Evolutionary conservation across 176 grass and related monocot species (phyloP).

Genomic region (Oryza glumipatula): DNA sequence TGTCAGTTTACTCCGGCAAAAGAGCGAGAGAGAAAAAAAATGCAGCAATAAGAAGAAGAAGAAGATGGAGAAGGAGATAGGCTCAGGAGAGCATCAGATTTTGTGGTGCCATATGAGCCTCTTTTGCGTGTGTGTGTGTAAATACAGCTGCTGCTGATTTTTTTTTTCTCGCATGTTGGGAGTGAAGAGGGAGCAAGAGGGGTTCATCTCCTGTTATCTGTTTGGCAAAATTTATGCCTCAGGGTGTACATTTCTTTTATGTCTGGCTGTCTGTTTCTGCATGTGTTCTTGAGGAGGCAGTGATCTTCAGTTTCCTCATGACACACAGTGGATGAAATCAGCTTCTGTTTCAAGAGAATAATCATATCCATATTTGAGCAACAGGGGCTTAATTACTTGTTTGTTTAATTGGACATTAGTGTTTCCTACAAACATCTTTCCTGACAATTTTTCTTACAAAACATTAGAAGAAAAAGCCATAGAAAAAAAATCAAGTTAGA

Average conservation of each 20-base stretch:
- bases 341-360: conserved; percentile 9
- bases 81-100: conserved; percentile 20
- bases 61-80: neutral
- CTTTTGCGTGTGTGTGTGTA: conserved; percentile 35
- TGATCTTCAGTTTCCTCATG: neutral
- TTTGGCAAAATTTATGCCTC: neutral
- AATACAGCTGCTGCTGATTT: conserved; percentile 37
- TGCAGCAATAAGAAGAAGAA: conserved; percentile 21
- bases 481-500: neutral
- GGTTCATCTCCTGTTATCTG: conserved; percentile 28
- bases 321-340: neutral
- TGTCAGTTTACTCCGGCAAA: conserved; percentile 28
- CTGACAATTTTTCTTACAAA: neutral
- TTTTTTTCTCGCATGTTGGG: conserved; percentile 9
- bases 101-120: conserved; percentile 31
- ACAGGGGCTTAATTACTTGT: neutral
- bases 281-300: neutral
- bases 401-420: neutral
- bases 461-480: neutral
- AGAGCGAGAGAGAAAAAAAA: conserved; percentile 9
- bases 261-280: neutral
- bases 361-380: conserved; percentile 1
- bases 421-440: neutral
- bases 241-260: neutral
- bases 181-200: conserved; percentile 55